Evolutionary conservation across 106 monocot genomes (phyloP), one percentile per base, ranked within the genome.

Genomic region (Acanthochlamys bracteata): DNA sequence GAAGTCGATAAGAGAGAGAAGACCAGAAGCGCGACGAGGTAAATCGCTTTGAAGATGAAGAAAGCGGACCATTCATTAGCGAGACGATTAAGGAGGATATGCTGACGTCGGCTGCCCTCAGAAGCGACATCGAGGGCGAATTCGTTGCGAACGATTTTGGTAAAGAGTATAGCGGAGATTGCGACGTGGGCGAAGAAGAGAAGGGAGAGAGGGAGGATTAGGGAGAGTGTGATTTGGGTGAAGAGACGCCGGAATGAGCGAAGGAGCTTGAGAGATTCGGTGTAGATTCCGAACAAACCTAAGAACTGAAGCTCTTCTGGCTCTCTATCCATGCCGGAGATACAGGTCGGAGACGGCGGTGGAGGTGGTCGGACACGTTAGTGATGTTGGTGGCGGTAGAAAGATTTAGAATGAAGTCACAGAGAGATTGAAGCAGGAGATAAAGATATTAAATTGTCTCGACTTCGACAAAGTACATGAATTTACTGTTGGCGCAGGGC

Each of bases 1-100:
- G 89, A 73, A 60, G 89, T 89, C 66, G 89, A 89, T 59, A 89
- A 77, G 61, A 89, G 76, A 25, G 89, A 63, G 79, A 89, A 54
- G 67, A 82, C 49, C 63, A 89, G 79, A 45, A 89, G 79, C 53
- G 60, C 75, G 55, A 89, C 1, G 57, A 89, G 73, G 71, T 89
- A 89, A 49, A 54, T 45, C 39, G 63, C 84, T 74, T 85, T 89
- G 74, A 85, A 89, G 68, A 85, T 70, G 65, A 76, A 51, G 71
- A 73, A 67, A 33, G 71, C 42, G 52, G 53, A 3, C 84, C 84
- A 89, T 52, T 89, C 84, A 24, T 69, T 65, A 22, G 69, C 60
- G 59, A 89, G 74, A 27, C 74, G 74, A 20, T 61, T 8, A 40
- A 85, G 66, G 64, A 84, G 39, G 33, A 54, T 51, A 39, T 65